These are phyloP conservation scores for Trametes cubensis DNA, from an alignment of 768 basidiomycete genomes.

Conservation along the genomic window DNA sequence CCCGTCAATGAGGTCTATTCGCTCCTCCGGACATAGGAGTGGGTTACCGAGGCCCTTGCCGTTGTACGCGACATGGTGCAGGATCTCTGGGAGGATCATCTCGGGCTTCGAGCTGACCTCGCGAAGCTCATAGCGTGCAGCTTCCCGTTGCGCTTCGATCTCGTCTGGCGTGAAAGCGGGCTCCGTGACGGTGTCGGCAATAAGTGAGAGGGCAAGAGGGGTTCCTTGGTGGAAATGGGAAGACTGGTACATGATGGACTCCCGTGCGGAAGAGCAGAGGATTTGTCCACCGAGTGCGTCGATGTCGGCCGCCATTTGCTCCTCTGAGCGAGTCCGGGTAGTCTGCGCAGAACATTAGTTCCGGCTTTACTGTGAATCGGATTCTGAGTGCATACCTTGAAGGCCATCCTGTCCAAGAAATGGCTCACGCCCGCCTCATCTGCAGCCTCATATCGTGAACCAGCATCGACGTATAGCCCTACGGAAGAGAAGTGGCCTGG, in stretches of 20 bases:
- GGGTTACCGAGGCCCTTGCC: constrained; percentile 85
- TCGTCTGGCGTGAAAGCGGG: constrained; percentile 78
- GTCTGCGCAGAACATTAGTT: constrained; percentile 50
- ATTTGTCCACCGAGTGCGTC: constrained; percentile 90
- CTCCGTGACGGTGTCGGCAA: constrained; percentile 87
- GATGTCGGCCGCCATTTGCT: constrained; percentile 79
- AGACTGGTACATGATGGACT: constrained; percentile 98
- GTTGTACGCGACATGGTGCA: constrained; percentile 86
- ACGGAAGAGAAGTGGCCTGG: constrained; percentile 95
- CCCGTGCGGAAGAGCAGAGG: constrained; percentile 85
- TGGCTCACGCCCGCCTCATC: constrained; percentile 81
- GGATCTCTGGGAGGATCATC: constrained; percentile 86
- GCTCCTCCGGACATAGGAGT: constrained; percentile 83
- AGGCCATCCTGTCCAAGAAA: constrained; percentile 94
- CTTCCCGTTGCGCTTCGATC: constrained; percentile 79
- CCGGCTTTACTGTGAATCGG: no score
- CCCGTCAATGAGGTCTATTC: constrained; percentile 67
- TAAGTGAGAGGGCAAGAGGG: constrained; percentile 80
- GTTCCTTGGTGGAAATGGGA: constrained; percentile 88
- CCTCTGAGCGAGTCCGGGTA: constrained; percentile 69
- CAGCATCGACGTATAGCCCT: constrained; percentile 93
- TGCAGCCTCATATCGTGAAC: constrained; percentile 83
- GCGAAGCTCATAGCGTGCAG: constrained; percentile 87
- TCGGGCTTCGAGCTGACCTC: constrained; percentile 90
- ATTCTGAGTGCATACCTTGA: constrained; percentile 67